Evolutionary conservation across 208 protist genomes (phyloP), one percentile per base, ranked within the genome.

Genomic region (Trypanosoma brucei): DNA sequence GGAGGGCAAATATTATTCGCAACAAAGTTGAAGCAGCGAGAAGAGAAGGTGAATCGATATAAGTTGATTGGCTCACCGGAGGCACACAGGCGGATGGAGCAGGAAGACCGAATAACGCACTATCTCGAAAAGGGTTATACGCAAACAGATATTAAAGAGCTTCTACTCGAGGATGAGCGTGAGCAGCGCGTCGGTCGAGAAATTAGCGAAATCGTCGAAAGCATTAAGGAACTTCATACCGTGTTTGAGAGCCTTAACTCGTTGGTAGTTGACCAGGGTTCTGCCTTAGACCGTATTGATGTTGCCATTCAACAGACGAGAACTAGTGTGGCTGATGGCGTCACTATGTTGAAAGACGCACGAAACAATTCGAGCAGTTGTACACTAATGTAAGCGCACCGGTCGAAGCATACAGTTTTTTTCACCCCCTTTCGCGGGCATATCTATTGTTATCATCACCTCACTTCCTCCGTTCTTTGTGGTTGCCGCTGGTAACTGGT

Each of bases 251-350:
- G 90, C 46, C 61, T 97, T 7, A 62, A 81, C 51, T 56, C 50
- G 39, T 59, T 96, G 57, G 81, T 96, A 8, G 76, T 84, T 2
- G 88, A 96, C 35, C 93, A 97, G 45, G 92, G 94, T 0, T 88
- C 90, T 0, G 78, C 96, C 59, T 72, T 97, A 8, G 94, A 97
- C 61, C 81, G 94, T 22, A 91, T 97, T 61, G 94, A 97, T 65
- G 94, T 83, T 70, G 96, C 93, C 68, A 68, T 97, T 9, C 79
- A 90, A 59, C 75, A 91, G 53, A 71, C 89, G 3, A 58, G 68
- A 3, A 63, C 62, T 30, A 65, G 81, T 54, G 72, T 90, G 9
- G 71, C 61, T 2, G 76, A 81, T 14, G 87, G 81, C 4, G 74
- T 94, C 6, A 70, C 63, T 2, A 75, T 93, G 60, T 79, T 97